Conservation (phyloP, 2,329 filamentous ascomycete genomes). For the Rhynchosporium agropyri region DNA sequence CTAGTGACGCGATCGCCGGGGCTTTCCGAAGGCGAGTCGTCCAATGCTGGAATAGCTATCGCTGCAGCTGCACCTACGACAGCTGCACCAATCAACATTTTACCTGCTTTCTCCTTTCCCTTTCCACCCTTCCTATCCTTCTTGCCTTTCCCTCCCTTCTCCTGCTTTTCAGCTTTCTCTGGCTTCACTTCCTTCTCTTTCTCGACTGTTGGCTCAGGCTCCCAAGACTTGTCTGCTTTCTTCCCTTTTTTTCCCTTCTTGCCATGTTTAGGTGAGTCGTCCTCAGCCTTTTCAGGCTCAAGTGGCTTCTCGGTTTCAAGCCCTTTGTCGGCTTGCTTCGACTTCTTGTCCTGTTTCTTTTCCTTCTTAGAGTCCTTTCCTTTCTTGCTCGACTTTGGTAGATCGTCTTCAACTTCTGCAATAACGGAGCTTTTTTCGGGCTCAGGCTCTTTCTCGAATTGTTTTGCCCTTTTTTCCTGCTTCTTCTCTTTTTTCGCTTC, state of each 20-base stretch:
- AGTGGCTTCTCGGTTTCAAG: constrained; percentile 10
- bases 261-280: constrained; percentile 8
- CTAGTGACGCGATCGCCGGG: constrained; percentile 17
- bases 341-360: constrained; percentile 18
- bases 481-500: constrained; percentile 26
- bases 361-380: constrained; percentile 25
- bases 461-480: constrained; percentile 21
- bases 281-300: constrained; percentile 13
- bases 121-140: constrained; percentile 23
- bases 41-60: constrained; percentile 16
- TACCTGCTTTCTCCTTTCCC: constrained; percentile 20
- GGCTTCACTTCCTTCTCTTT: constrained; percentile 15
- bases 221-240: constrained; percentile 12
- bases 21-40: constrained; percentile 18
- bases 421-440: neutral
- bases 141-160: constrained; percentile 25
- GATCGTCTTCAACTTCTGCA: constrained; percentile 7
- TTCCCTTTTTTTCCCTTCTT: constrained; percentile 27
- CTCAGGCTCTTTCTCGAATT: constrained; percentile 22
- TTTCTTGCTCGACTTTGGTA: constrained; percentile 9
- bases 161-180: constrained; percentile 11
- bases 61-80: constrained; percentile 19
- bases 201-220: constrained; percentile 2
- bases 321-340: constrained; percentile 13
- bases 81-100: constrained; percentile 21